Evolutionary conservation across 2,329 filamentous ascomycete genomes (phyloP), one percentile per base, ranked within the genome.

Genomic region (Dactylellina cionopaga): DNA sequence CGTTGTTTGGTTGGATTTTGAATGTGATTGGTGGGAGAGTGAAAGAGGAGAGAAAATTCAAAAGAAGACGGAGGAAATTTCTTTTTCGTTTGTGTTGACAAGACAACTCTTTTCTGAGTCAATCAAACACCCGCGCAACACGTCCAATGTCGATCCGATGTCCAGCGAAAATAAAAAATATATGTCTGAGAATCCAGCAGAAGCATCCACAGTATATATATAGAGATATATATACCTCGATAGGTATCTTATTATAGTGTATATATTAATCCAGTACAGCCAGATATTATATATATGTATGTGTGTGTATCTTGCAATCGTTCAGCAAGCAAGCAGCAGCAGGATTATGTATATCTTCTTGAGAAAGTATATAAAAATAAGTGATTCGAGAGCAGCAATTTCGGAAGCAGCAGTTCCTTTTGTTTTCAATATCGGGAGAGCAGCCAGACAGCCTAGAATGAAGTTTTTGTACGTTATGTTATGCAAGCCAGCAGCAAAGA

Each of bases 1-100:
- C 35, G 60, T 43, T 17, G 27, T 44, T 19, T 15, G 44, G 44
- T 31, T 70, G 47, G 46, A 43, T 43, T 60, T 39, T 47, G 46
- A 24, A 27, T 24, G 22, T 29, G 63, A 52, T 55, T 62, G 47
- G 47, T 41, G 44, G 27, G 55, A 62, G 44, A 59, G 33, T 51
- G 43, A 68, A 59, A 52, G 55, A 69, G 46, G 55, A 62, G 64
- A 54, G 47, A 60, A 62, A 62, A 60, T 39, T 56, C 39, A 56
- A 49, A 46, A 58, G 33, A 58, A 46, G 22, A 59, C 13, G 13
- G 9, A 33, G 49, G 29, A 41, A 62, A 62, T 51, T 54, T 35
- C 47, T 69, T 69, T 44, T 58, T 64, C 51, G 51, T 24, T 37
- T 35, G 41, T 24, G 24, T 55, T 22, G 54, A 51, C 33, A 24